Conservation (phyloP, 192 early-diverging fungal species). For the Coemansia asiatica region DNA sequence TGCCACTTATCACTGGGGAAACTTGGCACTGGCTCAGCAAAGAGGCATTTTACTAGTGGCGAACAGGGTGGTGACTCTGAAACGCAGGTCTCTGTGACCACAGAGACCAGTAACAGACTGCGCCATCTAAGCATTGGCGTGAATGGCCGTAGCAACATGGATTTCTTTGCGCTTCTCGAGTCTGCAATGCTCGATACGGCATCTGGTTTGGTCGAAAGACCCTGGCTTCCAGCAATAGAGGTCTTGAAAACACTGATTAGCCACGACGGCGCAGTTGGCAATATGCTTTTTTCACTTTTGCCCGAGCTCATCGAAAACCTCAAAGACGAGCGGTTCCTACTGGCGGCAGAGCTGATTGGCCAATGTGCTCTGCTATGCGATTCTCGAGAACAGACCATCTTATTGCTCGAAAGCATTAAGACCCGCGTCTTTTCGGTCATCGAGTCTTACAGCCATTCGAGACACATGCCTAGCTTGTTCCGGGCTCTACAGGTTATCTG, state of each 20-base stretch:
- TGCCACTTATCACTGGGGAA: constrained; percentile 23
- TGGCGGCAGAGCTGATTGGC: constrained; percentile 24
- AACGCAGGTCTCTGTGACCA: constrained; percentile 4
- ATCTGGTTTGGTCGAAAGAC: not conserved
- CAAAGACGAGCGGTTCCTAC: constrained; percentile 24
- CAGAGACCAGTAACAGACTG: constrained; percentile 6
- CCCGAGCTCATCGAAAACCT: constrained; percentile 4
- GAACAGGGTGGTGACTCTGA: not conserved
- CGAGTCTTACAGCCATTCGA: constrained; percentile 19
- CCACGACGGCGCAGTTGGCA: not conserved
- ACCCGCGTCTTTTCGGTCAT: constrained; percentile 29
- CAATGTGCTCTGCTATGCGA: constrained; percentile 8
- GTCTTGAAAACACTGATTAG: constrained; percentile 16
- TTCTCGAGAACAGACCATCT: not conserved
- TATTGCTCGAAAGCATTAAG: constrained; percentile 15
- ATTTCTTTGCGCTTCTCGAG: constrained; percentile 9
- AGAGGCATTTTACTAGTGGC: not conserved
- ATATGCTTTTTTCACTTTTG: constrained; percentile 10
- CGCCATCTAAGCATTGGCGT: not conserved
- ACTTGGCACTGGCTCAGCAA: not conserved
- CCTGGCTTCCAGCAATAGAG: constrained; percentile 12
- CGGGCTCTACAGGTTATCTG: constrained; percentile 19
- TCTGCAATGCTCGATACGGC: constrained; percentile 22
- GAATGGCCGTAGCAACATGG: not conserved
- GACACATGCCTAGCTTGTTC: constrained; percentile 45